These are phyloP conservation scores for Globisporangium megalacanthum DNA, from an alignment of 352 stramenopile genomes.

Conservation along the genomic window DNA sequence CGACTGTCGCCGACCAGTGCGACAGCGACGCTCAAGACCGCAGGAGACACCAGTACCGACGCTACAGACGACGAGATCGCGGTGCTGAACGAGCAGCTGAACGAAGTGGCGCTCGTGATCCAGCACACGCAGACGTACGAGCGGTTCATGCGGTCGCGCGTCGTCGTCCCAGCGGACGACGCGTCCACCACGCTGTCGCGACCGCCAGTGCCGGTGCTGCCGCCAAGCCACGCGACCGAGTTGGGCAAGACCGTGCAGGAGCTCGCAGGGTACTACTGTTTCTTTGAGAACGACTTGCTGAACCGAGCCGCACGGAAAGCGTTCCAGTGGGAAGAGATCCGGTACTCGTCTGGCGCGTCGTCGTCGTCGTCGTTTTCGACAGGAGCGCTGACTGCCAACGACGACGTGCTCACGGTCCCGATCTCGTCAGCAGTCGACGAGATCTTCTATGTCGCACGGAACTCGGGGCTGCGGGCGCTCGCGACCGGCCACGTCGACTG, in stretches of 20 bases:
- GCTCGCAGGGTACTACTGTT: constrained; percentile 81
- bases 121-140: constrained; percentile 88
- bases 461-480: constrained; percentile 72
- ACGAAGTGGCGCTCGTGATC: constrained; percentile 82
- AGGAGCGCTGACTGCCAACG: constrained; percentile 5
- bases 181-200: background rate
- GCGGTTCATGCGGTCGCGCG: constrained; percentile 78
- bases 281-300: constrained; percentile 79
- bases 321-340: constrained; percentile 84
- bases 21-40: background rate
- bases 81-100: constrained; percentile 78
- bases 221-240: constrained; percentile 63
- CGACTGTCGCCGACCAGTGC: background rate
- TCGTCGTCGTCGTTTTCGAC: constrained; percentile 1
- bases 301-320: constrained; percentile 71
- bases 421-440: constrained; percentile 85
- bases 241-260: constrained; percentile 80
- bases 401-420: constrained; percentile 47
- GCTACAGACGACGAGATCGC: constrained; percentile 51
- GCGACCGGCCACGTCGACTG: constrained; percentile 81
- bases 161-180: constrained; percentile 14
- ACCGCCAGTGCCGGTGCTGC: constrained; percentile 22
- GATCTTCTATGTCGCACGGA: constrained; percentile 83
- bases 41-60: constrained; percentile 5
- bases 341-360: constrained; percentile 35